Evolutionary conservation across 169 alveolate species (phyloP).

Genomic region (Condylostoma magnum): DNA sequence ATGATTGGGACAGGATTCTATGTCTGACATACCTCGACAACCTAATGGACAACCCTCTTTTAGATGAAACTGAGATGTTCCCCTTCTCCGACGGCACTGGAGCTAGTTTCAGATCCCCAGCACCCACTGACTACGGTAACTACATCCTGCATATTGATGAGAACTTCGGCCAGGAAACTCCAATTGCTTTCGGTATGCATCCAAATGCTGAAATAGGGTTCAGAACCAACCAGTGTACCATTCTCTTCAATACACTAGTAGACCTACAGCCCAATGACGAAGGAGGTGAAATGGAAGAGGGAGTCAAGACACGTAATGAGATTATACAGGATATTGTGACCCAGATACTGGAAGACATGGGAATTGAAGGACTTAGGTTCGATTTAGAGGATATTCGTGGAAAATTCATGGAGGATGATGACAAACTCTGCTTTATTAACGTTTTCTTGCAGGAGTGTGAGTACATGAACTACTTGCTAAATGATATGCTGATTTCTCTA

Average conservation of each 20-base stretch:
- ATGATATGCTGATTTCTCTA: conserved; percentile 80
- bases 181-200: conserved; percentile 93
- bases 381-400: conserved; percentile 85
- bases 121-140: conserved; percentile 76
- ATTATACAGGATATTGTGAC: conserved; percentile 78
- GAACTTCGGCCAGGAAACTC: conserved; percentile 85
- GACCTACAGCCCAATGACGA: conserved; percentile 85
- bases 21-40: conserved; percentile 90
- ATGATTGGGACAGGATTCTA: conserved; percentile 93
- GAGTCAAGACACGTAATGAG: conserved; percentile 69
- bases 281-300: conserved; percentile 76
- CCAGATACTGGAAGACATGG: conserved; percentile 80
- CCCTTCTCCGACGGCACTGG: conserved; percentile 74
- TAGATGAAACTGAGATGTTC: conserved; percentile 93
- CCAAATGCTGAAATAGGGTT: conserved; percentile 93
- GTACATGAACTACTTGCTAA: conserved; percentile 85
- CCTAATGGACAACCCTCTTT: conserved; percentile 91
- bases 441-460: conserved; percentile 93
- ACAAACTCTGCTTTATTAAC: conserved; percentile 87
- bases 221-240: conserved; percentile 67
- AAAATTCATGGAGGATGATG: conserved; percentile 85
- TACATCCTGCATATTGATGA: conserved; percentile 84
- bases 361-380: conserved; percentile 73
- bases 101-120: conserved; percentile 76
- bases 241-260: conserved; percentile 71